These are phyloP conservation scores for Russula dissimulans DNA, from an alignment of 768 basidiomycete genomes.

Conservation along the genomic window DNA sequence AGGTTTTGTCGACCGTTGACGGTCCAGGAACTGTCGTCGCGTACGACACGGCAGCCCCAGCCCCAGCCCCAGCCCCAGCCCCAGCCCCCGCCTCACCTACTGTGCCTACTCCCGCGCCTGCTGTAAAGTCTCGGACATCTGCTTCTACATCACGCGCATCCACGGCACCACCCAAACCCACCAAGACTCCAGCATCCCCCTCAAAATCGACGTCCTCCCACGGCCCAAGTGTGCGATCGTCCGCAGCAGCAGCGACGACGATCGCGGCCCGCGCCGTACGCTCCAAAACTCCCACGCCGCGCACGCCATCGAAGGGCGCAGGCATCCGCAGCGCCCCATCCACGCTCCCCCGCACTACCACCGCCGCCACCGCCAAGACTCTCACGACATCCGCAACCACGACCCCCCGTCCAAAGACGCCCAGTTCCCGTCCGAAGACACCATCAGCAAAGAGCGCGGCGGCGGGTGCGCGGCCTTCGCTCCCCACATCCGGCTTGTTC, in stretches of 20 bases:
- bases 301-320: conserved; percentile 18
- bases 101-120: background rate
- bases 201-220: conserved; percentile 24
- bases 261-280: conserved; percentile 10
- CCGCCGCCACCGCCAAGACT: conserved; percentile 20
- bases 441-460: conserved; percentile 18
- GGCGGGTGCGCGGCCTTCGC: background rate
- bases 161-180: background rate
- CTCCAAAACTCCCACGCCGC: conserved; percentile 18
- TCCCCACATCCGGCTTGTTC: conserved; percentile 54
- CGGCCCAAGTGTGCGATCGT: conserved; percentile 6
- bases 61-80: background rate
- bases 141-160: conserved; percentile 2
- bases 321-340: conserved; percentile 18
- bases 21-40: background rate
- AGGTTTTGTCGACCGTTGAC: background rate
- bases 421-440: conserved; percentile 24
- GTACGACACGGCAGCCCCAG: background rate
- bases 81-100: conserved; percentile 18
- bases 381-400: conserved; percentile 29
- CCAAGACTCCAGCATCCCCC: conserved; percentile 17
- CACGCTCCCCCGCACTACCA: conserved; percentile 20
- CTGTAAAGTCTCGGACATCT: conserved; percentile 14
- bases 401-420: conserved; percentile 25
- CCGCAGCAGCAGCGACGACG: background rate